These are phyloP conservation scores for Ceratocystis albifundus DNA, from an alignment of 2,329 filamentous ascomycete species.

Conservation along the genomic window DNA sequence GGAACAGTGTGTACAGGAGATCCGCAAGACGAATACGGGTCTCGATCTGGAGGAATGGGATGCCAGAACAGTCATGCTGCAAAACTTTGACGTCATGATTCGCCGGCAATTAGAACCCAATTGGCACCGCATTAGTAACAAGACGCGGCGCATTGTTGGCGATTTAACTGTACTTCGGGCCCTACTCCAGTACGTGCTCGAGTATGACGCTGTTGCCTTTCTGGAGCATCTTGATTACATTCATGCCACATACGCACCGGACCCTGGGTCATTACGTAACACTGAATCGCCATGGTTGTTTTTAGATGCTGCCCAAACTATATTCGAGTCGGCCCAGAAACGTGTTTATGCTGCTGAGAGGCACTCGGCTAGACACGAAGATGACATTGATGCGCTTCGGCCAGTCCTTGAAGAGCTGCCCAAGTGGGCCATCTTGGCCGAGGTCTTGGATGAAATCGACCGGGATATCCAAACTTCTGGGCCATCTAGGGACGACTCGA, in stretches of 20 bases:
- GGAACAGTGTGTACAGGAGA: slow-evolving; percentile 82
- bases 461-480: slow-evolving; percentile 79
- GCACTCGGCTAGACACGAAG: slow-evolving; percentile 22
- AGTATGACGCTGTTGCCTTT: slow-evolving; percentile 82
- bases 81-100: slow-evolving; percentile 82
- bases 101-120: slow-evolving; percentile 86
- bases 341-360: slow-evolving; percentile 64
- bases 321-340: slow-evolving; percentile 81
- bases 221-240: slow-evolving; percentile 91
- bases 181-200: slow-evolving; percentile 70
- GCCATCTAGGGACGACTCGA: slow-evolving; percentile 64
- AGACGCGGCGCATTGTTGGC: slow-evolving; percentile 86
- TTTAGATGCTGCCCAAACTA: slow-evolving; percentile 83
- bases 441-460: slow-evolving; percentile 88
- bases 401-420: slow-evolving; percentile 88
- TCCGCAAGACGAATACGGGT: slow-evolving; percentile 81
- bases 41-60: slow-evolving; percentile 92
- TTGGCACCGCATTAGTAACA: slow-evolving; percentile 93
- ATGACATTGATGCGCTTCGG: slow-evolving; percentile 49
- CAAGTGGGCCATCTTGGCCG: slow-evolving; percentile 83
- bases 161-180: slow-evolving; percentile 74
- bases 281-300: slow-evolving; percentile 94
- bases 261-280: slow-evolving; percentile 74
- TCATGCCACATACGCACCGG: slow-evolving; percentile 76
- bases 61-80: slow-evolving; percentile 79